Conservation (phyloP, 139 green algal genomes). For the Pleodorina starrii region DNA sequence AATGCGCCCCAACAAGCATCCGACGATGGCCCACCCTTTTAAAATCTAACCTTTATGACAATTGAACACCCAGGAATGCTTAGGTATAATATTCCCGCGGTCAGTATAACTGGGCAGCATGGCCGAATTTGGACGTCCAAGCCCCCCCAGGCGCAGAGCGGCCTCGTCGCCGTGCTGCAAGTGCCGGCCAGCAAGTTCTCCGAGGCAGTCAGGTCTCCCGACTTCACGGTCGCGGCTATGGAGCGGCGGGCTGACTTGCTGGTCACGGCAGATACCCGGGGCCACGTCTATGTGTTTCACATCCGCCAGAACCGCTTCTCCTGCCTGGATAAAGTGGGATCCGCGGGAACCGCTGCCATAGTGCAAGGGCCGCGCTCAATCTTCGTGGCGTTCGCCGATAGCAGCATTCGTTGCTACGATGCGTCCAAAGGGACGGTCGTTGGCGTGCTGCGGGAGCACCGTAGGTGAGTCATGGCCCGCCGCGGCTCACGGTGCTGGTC, state of each 20-base stretch:
- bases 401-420: conserved; percentile 58
- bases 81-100: neutral
- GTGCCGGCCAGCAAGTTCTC: conserved; percentile 37
- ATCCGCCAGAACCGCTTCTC: conserved; percentile 39
- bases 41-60: too few species aligned
- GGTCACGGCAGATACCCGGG: conserved; percentile 12
- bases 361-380: neutral
- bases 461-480: conserved; percentile 32
- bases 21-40: too few species aligned
- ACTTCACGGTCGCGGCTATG: conserved; percentile 36
- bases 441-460: conserved; percentile 50
- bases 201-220: neutral
- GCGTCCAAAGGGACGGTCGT: conserved; percentile 35
- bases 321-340: conserved; percentile 42
- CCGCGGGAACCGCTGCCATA: conserved; percentile 39
- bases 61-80: too few species aligned
- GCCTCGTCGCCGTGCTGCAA: conserved; percentile 45
- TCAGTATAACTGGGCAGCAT: conserved; percentile 21
- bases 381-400: conserved; percentile 57
- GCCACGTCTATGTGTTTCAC: conserved; percentile 36
- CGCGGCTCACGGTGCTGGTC: too few species aligned
- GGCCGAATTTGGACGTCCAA: conserved; percentile 45
- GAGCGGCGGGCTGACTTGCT: conserved; percentile 24
- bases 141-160: neutral
- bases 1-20: too few species aligned